Conservation (phyloP, 139 green algal genomes). For the Coccomyxa sp. region DNA sequence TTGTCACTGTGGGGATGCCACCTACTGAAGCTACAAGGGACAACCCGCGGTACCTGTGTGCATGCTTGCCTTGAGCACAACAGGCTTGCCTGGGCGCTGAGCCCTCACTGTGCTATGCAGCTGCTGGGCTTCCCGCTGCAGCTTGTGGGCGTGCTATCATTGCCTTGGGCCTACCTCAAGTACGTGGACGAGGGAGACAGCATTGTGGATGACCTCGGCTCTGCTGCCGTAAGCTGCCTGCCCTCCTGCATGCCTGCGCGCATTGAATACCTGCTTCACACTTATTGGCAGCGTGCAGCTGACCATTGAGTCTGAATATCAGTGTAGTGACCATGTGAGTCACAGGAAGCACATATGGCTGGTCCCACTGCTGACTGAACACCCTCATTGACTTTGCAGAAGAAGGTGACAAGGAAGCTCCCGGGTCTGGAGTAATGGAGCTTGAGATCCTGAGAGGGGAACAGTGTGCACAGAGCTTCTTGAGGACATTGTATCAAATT, state of each 20-base stretch:
- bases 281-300: too few species aligned
- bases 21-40: neutral
- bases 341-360: too few species aligned
- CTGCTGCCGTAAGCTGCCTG: neutral
- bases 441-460: neutral
- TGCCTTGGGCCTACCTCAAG: conserved; percentile 37
- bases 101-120: conserved; percentile 10
- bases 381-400: conserved; percentile 5
- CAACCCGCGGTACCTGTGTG: neutral
- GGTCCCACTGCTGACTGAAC: too few species aligned
- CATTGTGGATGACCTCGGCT: neutral
- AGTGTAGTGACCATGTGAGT: too few species aligned
- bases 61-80: neutral
- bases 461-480: neutral
- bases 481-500: neutral
- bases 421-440: conserved; percentile 3
- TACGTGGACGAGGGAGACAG: conserved; percentile 29
- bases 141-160: conserved; percentile 47
- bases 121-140: conserved; percentile 62
- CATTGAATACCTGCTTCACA: too few species aligned
- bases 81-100: neutral
- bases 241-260: neutral
- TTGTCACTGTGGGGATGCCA: neutral
- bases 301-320: too few species aligned
- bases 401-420: conserved; percentile 7